Evolutionary conservation across 2,329 filamentous ascomycete species (phyloP).

Genomic region (Alternaria incomplexa): DNA sequence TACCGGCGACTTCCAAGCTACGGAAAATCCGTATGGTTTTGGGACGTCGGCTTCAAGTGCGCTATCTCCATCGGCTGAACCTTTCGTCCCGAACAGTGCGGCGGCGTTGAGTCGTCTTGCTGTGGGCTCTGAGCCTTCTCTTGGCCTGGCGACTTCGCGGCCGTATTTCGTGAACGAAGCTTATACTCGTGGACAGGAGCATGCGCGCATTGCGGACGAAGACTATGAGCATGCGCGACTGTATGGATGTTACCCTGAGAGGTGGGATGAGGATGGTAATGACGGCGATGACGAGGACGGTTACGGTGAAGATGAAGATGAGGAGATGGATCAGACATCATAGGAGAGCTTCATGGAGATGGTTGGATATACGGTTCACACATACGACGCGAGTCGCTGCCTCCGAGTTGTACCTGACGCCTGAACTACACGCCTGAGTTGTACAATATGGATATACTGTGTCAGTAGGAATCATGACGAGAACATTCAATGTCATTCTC

Average conservation of each 20-base stretch:
- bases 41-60: not conserved
- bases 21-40: slow-evolving; percentile 15
- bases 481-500: not conserved
- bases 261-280: not conserved
- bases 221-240: not conserved
- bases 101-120: not conserved
- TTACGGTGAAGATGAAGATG: not conserved
- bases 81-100: not conserved
- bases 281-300: not conserved
- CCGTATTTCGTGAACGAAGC: slow-evolving; percentile 1
- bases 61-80: not conserved
- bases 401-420: not conserved
- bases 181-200: not conserved
- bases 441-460: not conserved
- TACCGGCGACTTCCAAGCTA: not conserved
- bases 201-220: not conserved
- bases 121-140: not conserved
- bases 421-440: not conserved
- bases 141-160: not conserved
- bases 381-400: not conserved
- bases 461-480: not conserved
- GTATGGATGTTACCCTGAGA: not conserved
- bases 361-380: not conserved
- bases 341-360: not conserved
- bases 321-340: not conserved